A percentile compares a stretch with the other conserved stretches of the same genome.
phyloP scores from a whole-genome alignment of 306 rosid species.

The Prunus persica region Prunus_persica_NCBIv2 NC_034015.1:13504501-13505000 shows the following conservation, averaged over 20 bases:
- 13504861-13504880: conserved; percentile 22
- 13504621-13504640: too few relatives aligned
- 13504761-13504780: too few relatives aligned
- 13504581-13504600: conserved; percentile 58
- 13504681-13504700: conserved; percentile 54
- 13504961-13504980: too few relatives aligned
- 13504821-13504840: not conserved
- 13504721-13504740: conserved; percentile 39
- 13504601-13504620: conserved; percentile 41
- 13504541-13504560: conserved; percentile 20
- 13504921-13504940: too few relatives aligned
- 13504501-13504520: conserved; percentile 59
- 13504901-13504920: not conserved
- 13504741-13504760: conserved; percentile 47
- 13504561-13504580: conserved; percentile 39
- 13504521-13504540: conserved; percentile 41
- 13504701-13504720: conserved; percentile 67
- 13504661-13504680: conserved; percentile 27
- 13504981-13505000: too few relatives aligned
- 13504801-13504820: not conserved
- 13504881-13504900: too few relatives aligned
- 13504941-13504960: too few relatives aligned
- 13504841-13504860: not conserved
- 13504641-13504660: not conserved
- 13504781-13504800: too few relatives aligned